Conservation (phyloP, 495 filamentous ascomycete genomes). For the Penicillium alfredii region DNA sequence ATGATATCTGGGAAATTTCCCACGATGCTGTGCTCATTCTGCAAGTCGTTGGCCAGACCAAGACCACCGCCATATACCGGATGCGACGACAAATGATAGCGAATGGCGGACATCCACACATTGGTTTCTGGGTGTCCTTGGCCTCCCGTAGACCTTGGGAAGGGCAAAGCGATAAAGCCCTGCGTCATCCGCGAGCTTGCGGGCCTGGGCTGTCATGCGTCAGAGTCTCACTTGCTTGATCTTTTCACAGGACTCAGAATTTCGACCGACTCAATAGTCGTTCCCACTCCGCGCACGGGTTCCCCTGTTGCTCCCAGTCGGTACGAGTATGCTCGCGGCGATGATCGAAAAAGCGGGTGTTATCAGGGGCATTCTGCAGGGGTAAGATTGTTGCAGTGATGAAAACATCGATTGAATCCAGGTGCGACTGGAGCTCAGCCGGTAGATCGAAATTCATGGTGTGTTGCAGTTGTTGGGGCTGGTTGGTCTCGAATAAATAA, state of each 20-base stretch:
- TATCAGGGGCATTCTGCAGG: constrained; percentile 45
- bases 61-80: constrained; percentile 38
- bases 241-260: no score
- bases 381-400: constrained; percentile 48
- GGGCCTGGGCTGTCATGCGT: constrained; percentile 26
- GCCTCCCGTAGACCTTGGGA: constrained; percentile 49
- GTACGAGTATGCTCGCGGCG: constrained; percentile 52
- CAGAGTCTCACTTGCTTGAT: background rate
- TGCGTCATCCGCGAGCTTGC: constrained; percentile 43
- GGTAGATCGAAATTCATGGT: constrained; percentile 54
- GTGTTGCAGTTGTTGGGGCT: background rate
- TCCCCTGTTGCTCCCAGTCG: constrained; percentile 47
- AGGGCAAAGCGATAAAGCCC: constrained; percentile 54
- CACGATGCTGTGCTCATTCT: constrained; percentile 54
- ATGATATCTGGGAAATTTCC: constrained; percentile 55
- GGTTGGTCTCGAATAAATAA: background rate
- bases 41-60: constrained; percentile 55
- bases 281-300: constrained; percentile 53
- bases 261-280: constrained; percentile 27
- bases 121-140: constrained; percentile 40
- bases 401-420: constrained; percentile 46
- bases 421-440: constrained; percentile 37
- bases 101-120: constrained; percentile 55
- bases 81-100: constrained; percentile 51
- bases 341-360: constrained; percentile 58